These are phyloP conservation scores for Penicillium sumatraense DNA, from an alignment of 2,329 filamentous ascomycete genomes.

Conservation along the genomic window DNA sequence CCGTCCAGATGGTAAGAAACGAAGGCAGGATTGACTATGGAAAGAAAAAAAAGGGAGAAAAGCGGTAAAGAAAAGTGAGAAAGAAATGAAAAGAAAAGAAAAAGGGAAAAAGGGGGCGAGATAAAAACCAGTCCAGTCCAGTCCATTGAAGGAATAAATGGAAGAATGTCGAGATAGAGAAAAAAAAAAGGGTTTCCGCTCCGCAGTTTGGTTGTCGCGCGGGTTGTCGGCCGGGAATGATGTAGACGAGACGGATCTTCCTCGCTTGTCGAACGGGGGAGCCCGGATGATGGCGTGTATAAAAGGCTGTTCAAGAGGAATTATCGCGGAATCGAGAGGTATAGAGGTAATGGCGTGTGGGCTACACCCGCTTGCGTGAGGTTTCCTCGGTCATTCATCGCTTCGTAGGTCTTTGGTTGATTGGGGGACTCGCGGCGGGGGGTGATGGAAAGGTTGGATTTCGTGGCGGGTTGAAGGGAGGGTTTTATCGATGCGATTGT, in stretches of 20 bases:
- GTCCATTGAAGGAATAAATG: slow-evolving; percentile 9
- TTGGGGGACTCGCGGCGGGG: slow-evolving; percentile 20
- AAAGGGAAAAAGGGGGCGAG: slow-evolving; percentile 13
- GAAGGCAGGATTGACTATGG: slow-evolving; percentile 17
- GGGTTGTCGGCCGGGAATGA: slow-evolving; percentile 21
- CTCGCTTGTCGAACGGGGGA: slow-evolving; percentile 22
- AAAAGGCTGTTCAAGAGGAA: slow-evolving; percentile 10
- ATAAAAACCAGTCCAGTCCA: slow-evolving; percentile 6
- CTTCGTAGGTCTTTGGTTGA: slow-evolving; percentile 27
- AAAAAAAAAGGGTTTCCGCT: slow-evolving; percentile 13
- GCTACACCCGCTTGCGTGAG: slow-evolving; percentile 22
- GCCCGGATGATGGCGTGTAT: slow-evolving; percentile 13
- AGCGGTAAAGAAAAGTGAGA: slow-evolving; percentile 15
- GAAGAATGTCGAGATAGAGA: slow-evolving; percentile 7
- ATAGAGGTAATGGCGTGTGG: slow-evolving; percentile 9
- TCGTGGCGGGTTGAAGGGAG: slow-evolving; percentile 31
- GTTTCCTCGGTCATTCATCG: slow-evolving; percentile 32
- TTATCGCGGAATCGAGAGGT: slow-evolving; percentile 21
- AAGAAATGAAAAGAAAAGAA: slow-evolving; percentile 16
- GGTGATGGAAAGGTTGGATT: slow-evolving; percentile 26
- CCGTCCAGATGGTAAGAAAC: slow-evolving; percentile 30
- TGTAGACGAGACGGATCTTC: slow-evolving; percentile 21
- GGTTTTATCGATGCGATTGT: slow-evolving; percentile 32
- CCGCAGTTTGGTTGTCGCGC: slow-evolving; percentile 24
- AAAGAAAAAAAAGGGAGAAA: slow-evolving; percentile 20